A percentile compares a stretch with the other conserved stretches of the same genome.
Conservation (phyloP, 2,329 filamentous ascomycete species). For the Claviceps sp. region DNA sequence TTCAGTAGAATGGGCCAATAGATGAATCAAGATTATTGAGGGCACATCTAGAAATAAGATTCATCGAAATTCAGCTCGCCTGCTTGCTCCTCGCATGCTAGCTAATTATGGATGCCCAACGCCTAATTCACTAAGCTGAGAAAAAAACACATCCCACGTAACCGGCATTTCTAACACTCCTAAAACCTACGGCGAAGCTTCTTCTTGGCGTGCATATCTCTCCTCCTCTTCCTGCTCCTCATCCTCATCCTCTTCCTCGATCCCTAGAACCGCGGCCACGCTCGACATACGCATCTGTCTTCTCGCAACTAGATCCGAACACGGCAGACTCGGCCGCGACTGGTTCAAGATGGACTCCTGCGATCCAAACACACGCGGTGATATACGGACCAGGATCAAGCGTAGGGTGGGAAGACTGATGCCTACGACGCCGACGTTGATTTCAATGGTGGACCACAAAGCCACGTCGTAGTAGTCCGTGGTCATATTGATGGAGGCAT, state of each 20-base stretch:
- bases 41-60: too few relatives aligned
- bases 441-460: constrained; percentile 18
- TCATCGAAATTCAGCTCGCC: too few relatives aligned
- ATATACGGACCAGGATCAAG: constrained; percentile 8
- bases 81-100: too few relatives aligned
- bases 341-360: neutral
- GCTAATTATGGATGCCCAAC: too few relatives aligned
- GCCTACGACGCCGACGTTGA: constrained; percentile 19
- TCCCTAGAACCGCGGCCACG: neutral
- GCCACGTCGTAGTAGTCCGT: constrained; percentile 12
- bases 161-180: too few relatives aligned
- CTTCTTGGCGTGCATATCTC: neutral
- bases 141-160: too few relatives aligned
- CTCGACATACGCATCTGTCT: constrained; percentile 2
- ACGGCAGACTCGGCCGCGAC: neutral
- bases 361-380: constrained; percentile 2
- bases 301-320: neutral
- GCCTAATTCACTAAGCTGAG: too few relatives aligned
- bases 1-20: too few relatives aligned
- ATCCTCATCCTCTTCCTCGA: neutral
- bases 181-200: neutral
- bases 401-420: constrained; percentile 17
- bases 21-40: too few relatives aligned
- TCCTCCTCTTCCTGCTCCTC: neutral
- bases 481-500: constrained; percentile 13